These are phyloP conservation scores for Pseudopithomyces maydicus DNA, from an alignment of 2,329 filamentous ascomycete species.

Conservation along the genomic window DNA sequence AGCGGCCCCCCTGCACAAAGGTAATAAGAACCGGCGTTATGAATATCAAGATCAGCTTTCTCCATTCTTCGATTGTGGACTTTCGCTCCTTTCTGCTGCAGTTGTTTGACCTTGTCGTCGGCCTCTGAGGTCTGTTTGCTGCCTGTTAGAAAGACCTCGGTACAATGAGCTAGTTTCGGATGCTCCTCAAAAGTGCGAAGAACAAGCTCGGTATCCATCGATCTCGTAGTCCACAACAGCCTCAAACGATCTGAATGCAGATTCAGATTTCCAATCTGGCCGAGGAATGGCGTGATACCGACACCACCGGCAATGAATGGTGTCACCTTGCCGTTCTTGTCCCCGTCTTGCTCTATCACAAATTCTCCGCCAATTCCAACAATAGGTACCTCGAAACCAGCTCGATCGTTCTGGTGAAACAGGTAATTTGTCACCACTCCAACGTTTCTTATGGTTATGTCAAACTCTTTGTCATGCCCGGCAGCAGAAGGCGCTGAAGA, in stretches of 20 bases:
- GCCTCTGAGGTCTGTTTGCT: conserved; percentile 13
- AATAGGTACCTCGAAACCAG: conserved; percentile 66
- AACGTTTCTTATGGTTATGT: conserved; percentile 73
- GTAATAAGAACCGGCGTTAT: conserved; percentile 58
- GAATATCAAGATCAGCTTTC: conserved; percentile 48
- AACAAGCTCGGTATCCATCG: conserved; percentile 67
- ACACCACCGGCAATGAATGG: conserved; percentile 79
- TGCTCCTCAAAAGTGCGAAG: conserved; percentile 61
- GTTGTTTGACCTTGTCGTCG: conserved; percentile 29
- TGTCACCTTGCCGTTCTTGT: conserved; percentile 47
- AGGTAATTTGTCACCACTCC: conserved; percentile 72
- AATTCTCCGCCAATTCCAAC: conserved; percentile 76
- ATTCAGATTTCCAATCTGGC: conserved; percentile 57
- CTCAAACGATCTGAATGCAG: conserved; percentile 45
- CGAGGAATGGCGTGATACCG: conserved; percentile 81
- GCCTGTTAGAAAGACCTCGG: conserved; percentile 70
- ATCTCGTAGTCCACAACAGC: conserved; percentile 71
- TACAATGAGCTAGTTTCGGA: conserved; percentile 56
- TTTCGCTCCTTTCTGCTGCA: conserved; percentile 41
- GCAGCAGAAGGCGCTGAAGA: conserved; percentile 59
- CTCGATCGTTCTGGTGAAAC: conserved; percentile 60
- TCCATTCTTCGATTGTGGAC: conserved; percentile 54
- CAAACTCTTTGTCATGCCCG: conserved; percentile 56
- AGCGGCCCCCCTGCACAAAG: conserved; percentile 61
- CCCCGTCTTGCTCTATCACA: conserved; percentile 44